Evolutionary conservation across 2,329 filamentous ascomycete species (phyloP).

Genomic region (Exophiala oligosperma): DNA sequence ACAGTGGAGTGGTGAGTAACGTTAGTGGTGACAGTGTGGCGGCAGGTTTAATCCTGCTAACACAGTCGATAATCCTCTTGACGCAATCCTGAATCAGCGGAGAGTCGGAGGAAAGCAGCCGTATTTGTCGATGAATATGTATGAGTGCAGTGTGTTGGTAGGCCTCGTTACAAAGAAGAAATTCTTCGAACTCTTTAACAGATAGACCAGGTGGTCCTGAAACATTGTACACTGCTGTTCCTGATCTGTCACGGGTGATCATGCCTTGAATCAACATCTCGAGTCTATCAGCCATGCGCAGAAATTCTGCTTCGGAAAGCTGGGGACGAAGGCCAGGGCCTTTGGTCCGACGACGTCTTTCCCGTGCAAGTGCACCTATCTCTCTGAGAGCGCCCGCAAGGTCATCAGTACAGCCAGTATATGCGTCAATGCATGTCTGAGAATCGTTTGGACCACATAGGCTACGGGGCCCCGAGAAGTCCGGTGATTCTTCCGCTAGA

Average conservation of each 20-base stretch:
- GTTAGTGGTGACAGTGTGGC: slow-evolving; percentile 43
- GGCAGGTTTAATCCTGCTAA: slow-evolving; percentile 39
- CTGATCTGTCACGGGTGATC: slow-evolving; percentile 23
- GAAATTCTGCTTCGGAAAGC: slow-evolving; percentile 12
- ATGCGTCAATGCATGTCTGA: slow-evolving; percentile 5
- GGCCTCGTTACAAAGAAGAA: slow-evolving; percentile 43
- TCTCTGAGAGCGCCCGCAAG: slow-evolving; percentile 4
- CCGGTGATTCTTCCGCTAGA: not conserved
- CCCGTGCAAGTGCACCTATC: slow-evolving; percentile 12
- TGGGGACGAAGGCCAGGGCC: not conserved
- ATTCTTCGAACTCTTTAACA: slow-evolving; percentile 33
- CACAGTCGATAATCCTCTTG: slow-evolving; percentile 41
- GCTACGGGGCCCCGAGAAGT: not conserved
- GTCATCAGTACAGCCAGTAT: slow-evolving; percentile 12
- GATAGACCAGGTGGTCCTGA: slow-evolving; percentile 15
- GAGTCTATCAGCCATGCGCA: slow-evolving; percentile 35
- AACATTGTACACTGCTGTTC: slow-evolving; percentile 33
- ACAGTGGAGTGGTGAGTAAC: slow-evolving; percentile 45
- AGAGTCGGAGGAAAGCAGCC: slow-evolving; percentile 29
- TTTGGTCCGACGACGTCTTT: not conserved
- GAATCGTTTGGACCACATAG: not conserved
- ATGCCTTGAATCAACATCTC: slow-evolving; percentile 28
- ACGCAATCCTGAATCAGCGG: slow-evolving; percentile 10
- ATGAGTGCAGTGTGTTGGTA: slow-evolving; percentile 47
- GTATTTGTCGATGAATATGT: slow-evolving; percentile 42